Base-by-base conservation (phyloP, 257 asterid species). In the Echium plantagineum region DNA sequence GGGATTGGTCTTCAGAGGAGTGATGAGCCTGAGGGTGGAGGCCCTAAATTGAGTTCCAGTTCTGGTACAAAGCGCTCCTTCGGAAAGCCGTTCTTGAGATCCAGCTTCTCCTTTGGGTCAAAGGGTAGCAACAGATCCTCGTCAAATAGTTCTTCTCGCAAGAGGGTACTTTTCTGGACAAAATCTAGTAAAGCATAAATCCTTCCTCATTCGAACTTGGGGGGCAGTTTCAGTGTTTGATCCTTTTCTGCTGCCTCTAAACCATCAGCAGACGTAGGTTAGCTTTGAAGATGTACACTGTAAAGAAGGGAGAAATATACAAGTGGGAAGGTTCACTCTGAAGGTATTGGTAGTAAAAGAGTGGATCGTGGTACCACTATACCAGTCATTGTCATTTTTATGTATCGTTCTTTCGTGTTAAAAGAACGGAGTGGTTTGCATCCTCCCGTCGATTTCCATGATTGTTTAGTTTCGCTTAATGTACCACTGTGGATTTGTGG, bases 41-140 rank as follows among this genome's bases (percentile, higher is more conserved):
- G 86, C 55, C 81, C 70, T 9, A 88, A 76, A 78, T 61, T 81
- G 85, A 70, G 81, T 80, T 76, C 87, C 15, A 79, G 90, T 75
- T 78, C 90, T 63, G 83, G 90, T 80, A 65, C 74, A 86, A 83
- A 78, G 68, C 66, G 80, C 77, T 79, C 83, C 13, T 52, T 63
- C 2, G 84, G 82, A 26, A 84, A 68, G 78, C 85, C 97, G 9
- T 89, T 89, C 68, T 63, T 89, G 79, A 77, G 69, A 77, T 85
- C 95, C 15, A 94, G 82, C 72, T 84, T 84, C 64, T 89, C 93
- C 0, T 85, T 86, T 66, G 97, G 87, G 51, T 81, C 90, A 3
- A 86, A 76, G 68, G 77, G 78, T 6, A 70, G 64, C 32, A 68
- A 64, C 21, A 55, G 60, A 72, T 69, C 94, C 10, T 57, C 71